Base-by-base conservation (phyloP, 805 yeast genomes). In the Candida michaelii region DNA sequence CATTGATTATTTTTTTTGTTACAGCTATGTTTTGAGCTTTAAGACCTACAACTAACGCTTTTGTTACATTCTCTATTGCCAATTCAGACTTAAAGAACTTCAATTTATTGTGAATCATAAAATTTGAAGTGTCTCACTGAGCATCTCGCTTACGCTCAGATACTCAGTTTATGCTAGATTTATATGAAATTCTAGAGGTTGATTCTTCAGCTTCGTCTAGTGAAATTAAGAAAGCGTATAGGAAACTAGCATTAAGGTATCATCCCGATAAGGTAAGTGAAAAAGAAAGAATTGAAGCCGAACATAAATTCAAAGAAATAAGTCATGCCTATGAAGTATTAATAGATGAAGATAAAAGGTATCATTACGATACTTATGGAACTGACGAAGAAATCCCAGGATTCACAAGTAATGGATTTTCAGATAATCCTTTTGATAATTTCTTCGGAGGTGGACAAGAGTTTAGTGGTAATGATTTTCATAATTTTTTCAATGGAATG, bases 261-360 rank as follows among this genome's bases (percentile, higher is more conserved):
- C 98, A 91, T 63, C 98, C 98, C 0, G 98, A 91, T 62, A 91
- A 93, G 59, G 89, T 80, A 1, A 59, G 79, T 0, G 87, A 80
- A 50, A 79, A 77, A 8, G 80, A 79, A 16, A 71, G 93, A 45
- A 83, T 73, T 12, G 77, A 69, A 14, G 85, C 95, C 3, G 97
- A 89, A 62, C 68, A 76, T 47, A 77, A 74, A 56, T 91, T 91
- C 65, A 91, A 91, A 60, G 90, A 84, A 53, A 78, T 91, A 44
- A 76, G 83, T 14, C 85, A 83, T 47, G 98, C 98, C 0, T 91
- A 91, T 59, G 96, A 89, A 57, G 69, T 85, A 3, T 65, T 91
- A 45, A 78, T 80, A 21, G 95, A 90, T 59, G 95, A 82, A 25
- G 73, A 63, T 9, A 75, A 70, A 52, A 64, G 89, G 45, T 63